Percentiles rank a stretch among this genome's conserved stretches.
Conservation (phyloP, 495 filamentous ascomycete species). For the Lophiostoma macrostomum region DNA sequence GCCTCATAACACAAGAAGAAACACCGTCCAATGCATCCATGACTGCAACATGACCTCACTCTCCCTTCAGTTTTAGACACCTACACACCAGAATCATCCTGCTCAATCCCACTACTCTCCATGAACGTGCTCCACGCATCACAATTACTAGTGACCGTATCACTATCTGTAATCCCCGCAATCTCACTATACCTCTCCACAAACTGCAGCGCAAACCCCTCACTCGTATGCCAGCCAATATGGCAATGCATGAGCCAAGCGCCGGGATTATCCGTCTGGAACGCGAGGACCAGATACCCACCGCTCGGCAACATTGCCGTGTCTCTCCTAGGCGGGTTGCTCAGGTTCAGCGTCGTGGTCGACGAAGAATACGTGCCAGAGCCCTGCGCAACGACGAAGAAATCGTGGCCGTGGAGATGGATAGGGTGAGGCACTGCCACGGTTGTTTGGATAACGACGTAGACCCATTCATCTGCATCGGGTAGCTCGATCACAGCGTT, state of each 20-base stretch:
- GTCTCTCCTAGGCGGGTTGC: conserved; percentile 20
- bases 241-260: conserved; percentile 25
- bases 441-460: conserved; percentile 45
- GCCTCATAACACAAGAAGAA: no score
- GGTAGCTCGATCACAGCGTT: conserved; percentile 43
- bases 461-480: conserved; percentile 46
- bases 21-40: no score
- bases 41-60: no score
- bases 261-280: conserved; percentile 23
- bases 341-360: conserved; percentile 5
- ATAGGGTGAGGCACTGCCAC: conserved; percentile 15
- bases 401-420: conserved; percentile 22
- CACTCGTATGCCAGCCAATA: conserved; percentile 23
- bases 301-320: conserved; percentile 8
- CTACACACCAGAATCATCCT: conserved; percentile 18
- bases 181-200: conserved; percentile 14
- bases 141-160: not conserved
- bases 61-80: no score
- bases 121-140: conserved; percentile 3
- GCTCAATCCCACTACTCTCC: not conserved
- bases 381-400: conserved; percentile 22
- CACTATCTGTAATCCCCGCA: not conserved
- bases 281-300: conserved; percentile 19
- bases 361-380: conserved; percentile 6
- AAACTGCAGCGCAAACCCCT: conserved; percentile 16